Base-by-base conservation (phyloP, 2,329 filamentous ascomycete species). In the Cordyceps pruinosa region DNA sequence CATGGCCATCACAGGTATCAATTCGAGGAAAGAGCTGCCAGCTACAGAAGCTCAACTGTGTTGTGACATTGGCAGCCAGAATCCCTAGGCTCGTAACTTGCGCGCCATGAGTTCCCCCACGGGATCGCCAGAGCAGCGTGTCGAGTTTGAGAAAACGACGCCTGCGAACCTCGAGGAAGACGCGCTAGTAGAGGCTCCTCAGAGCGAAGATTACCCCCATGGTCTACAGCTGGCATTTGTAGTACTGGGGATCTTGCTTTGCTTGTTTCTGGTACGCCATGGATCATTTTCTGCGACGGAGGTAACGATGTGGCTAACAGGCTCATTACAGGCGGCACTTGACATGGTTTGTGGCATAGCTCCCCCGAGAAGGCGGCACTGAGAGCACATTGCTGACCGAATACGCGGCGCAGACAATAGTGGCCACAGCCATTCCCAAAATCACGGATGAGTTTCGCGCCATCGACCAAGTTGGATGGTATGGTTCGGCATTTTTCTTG, bases 401-500 rank as follows among this genome's bases (percentile, higher is more conserved):
- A 5, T 3, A n/a, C 26, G 9, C n/a, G 32, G 25, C n/a, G n/a
- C 37, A 74, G 67, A 74, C 72, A 5, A 75, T 76, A 56, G 69
- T 76, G 39, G 73, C 72, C 6, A 75, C 73, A 0, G 73, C 73
- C 12, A 73, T 76, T 39, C 74, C 74, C 0, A 70, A 71, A 45
- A 75, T 76, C 57, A 75, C 73, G 1, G 69, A 64, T 52, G 70
- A 69, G 15, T 70, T 72, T 59, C 65, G 72, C 15, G 65, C 69
- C 23, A 66, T 75, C 1, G 63, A 68, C 10, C 73, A 77, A 50
- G 70, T 78, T 5, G 74, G 72, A 15, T 80, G 77, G 77, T 80
- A 80, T 59, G 75, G 73, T 1, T 70, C 72, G n/a, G 73, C 72
- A 4, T 75, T 70, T 50, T 68, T 72, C 54, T 49, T 72, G 19